These are phyloP conservation scores for Rhamnella rubrinervis DNA, from an alignment of 331 rosid species.

Conservation along the genomic window DNA sequence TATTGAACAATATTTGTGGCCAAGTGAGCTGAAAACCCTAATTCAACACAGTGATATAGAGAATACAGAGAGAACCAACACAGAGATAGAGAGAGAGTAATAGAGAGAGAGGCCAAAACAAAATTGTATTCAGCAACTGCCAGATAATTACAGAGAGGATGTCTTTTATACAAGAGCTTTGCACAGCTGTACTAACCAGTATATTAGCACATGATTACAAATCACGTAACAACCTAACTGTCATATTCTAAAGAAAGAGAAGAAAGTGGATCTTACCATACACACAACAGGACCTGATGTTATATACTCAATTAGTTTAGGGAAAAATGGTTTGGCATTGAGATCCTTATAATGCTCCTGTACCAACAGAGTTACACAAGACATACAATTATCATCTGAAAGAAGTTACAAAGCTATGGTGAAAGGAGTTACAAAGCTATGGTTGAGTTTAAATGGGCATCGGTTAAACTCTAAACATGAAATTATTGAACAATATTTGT, in stretches of 20 bases:
- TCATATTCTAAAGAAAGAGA: background rate
- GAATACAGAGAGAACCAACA: too few relatives aligned
- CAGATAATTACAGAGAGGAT: too few relatives aligned
- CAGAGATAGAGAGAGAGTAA: too few relatives aligned
- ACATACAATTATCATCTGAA: slow-evolving; percentile 11
- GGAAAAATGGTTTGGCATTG: slow-evolving; percentile 78
- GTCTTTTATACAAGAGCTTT: too few relatives aligned
- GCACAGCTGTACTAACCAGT: too few relatives aligned
- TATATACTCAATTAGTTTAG: slow-evolving; percentile 72
- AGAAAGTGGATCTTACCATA: slow-evolving; percentile 55
- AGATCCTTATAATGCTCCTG: slow-evolving; percentile 98
- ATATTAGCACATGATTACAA: too few relatives aligned
- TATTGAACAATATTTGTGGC: background rate
- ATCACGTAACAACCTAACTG: too few relatives aligned
- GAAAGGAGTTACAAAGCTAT: slow-evolving; percentile 16
- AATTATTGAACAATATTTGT: background rate
- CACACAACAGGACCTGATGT: slow-evolving; percentile 97
- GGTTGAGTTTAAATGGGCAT: slow-evolving; percentile 8
- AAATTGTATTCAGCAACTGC: too few relatives aligned
- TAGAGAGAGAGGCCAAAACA: too few relatives aligned
- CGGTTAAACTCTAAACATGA: background rate
- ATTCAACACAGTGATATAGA: too few relatives aligned
- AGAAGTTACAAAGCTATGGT: slow-evolving; percentile 15
- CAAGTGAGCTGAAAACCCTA: too few relatives aligned
- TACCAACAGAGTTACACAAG: slow-evolving; percentile 19